These are phyloP conservation scores for Coemansia sp. DNA, from an alignment of 192 early-diverging fungal genomes.

Conservation along the genomic window DNA sequence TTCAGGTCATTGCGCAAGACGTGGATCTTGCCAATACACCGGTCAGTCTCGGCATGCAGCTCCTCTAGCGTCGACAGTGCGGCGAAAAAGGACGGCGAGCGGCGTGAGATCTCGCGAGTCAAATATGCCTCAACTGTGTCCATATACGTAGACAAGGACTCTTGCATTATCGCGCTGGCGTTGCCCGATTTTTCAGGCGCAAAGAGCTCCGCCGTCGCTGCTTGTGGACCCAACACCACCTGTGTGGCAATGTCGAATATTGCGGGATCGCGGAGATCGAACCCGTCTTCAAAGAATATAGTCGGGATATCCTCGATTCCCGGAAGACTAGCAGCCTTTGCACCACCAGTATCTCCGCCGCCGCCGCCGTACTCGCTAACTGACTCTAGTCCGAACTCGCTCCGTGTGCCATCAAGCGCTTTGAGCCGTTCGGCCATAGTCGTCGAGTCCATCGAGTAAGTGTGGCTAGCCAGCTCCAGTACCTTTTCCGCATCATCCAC, in stretches of 20 bases:
- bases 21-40: constrained; percentile 88
- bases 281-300: constrained; percentile 83
- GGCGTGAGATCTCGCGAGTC: constrained; percentile 89
- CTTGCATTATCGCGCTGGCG: constrained; percentile 79
- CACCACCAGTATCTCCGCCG: constrained; percentile 19
- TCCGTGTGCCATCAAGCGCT: constrained; percentile 52
- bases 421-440: constrained; percentile 57
- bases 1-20: constrained; percentile 72
- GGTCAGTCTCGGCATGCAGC: constrained; percentile 87
- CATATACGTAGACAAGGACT: constrained; percentile 85
- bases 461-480: constrained; percentile 36
- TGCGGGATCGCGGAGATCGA: constrained; percentile 88
- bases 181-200: constrained; percentile 56
- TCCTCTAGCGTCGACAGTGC: constrained; percentile 92
- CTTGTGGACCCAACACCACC: constrained; percentile 73
- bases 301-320: constrained; percentile 82
- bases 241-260: constrained; percentile 77
- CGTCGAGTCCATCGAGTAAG: constrained; percentile 57
- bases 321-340: constrained; percentile 41
- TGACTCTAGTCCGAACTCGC: constrained; percentile 60
- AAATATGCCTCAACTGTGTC: constrained; percentile 95
- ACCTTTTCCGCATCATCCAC: constrained; percentile 53
- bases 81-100: constrained; percentile 95
- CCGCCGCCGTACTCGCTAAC: constrained; percentile 38
- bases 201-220: constrained; percentile 41